These are phyloP conservation scores for Lizonia empirigonia DNA, from an alignment of 2,329 filamentous ascomycete species.

Conservation along the genomic window DNA sequence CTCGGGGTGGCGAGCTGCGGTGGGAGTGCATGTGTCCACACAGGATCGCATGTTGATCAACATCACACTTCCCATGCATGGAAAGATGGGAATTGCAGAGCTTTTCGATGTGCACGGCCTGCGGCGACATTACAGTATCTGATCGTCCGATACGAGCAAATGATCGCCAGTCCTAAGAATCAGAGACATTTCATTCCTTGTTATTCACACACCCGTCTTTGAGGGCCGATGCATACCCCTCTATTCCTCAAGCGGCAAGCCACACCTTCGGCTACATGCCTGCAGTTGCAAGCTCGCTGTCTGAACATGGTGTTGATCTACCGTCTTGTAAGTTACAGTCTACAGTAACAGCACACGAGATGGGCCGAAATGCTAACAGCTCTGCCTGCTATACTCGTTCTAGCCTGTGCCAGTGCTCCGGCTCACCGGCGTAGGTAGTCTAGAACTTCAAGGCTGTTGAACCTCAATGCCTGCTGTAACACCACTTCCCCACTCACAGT, in stretches of 20 bases:
- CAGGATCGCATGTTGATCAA: constrained; percentile 1
- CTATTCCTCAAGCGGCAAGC: neutral
- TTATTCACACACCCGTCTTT: neutral
- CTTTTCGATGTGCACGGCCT: constrained; percentile 3
- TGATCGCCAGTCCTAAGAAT: neutral
- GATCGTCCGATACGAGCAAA: neutral
- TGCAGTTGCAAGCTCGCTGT: neutral
- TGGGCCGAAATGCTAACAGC: neutral
- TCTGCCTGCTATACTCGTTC: neutral
- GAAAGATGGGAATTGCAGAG: constrained; percentile 5
- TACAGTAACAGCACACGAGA: neutral
- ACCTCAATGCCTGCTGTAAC: constrained; percentile 8
- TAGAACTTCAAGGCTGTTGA: constrained; percentile 4
- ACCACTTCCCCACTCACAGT: constrained; percentile 8
- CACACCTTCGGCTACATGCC: neutral
- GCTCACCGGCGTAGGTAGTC: constrained; percentile 1
- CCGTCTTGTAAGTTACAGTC: neutral
- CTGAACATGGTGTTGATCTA: neutral
- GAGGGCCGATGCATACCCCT: neutral
- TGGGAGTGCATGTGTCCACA: no score
- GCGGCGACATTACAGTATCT: neutral
- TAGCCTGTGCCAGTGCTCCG: neutral
- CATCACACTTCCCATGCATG: neutral
- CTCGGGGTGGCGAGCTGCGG: neutral
- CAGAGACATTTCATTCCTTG: neutral